Evolutionary conservation across 345 rosid species (phyloP).

Genomic region (Salix exigua): DNA sequence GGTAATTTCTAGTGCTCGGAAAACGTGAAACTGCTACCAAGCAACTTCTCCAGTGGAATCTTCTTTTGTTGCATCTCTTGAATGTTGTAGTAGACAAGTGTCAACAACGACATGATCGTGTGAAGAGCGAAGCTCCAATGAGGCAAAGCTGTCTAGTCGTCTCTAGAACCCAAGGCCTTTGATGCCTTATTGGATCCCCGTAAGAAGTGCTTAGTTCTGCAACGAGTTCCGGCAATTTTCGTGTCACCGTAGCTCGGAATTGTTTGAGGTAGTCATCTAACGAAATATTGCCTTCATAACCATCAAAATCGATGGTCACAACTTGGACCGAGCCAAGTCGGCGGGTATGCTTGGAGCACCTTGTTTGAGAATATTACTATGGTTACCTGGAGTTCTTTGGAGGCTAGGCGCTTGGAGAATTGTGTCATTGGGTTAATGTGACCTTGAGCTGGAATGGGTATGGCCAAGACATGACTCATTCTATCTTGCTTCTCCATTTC

Average conservation of each 20-base stretch:
- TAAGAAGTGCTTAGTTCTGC: not conserved
- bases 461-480: not conserved
- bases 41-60: not conserved
- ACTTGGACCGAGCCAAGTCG: not conserved
- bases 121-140: not conserved
- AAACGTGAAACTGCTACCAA: not conserved
- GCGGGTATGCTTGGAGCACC: not conserved
- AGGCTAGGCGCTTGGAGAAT: too few relatives aligned
- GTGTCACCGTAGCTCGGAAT: not conserved
- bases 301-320: not conserved
- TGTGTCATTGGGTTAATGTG: too few relatives aligned
- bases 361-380: not conserved
- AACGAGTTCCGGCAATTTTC: not conserved
- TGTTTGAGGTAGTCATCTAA: not conserved
- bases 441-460: conserved; percentile 4
- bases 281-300: not conserved
- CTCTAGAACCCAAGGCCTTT: not conserved
- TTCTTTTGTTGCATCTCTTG: not conserved
- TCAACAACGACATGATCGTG: not conserved
- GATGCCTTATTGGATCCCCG: not conserved
- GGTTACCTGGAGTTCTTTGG: not conserved
- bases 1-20: not conserved
- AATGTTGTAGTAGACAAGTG: not conserved
- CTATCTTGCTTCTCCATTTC: not conserved
- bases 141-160: not conserved